Evolutionary conservation across 2,329 filamentous ascomycete species (phyloP), one percentile per base, ranked within the genome.

Genomic region (Nannizzia gypsea): DNA sequence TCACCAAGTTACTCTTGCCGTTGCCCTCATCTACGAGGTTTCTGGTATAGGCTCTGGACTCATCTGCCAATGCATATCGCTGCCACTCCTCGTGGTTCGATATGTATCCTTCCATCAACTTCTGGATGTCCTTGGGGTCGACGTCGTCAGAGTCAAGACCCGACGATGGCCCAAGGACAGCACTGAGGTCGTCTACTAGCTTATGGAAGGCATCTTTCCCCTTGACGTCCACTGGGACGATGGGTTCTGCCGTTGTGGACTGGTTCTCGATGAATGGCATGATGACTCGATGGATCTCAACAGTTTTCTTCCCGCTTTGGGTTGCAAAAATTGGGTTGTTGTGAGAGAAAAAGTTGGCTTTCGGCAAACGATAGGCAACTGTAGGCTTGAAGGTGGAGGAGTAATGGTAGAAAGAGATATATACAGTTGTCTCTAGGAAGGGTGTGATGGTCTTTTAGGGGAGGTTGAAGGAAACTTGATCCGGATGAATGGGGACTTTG

Each of bases 21-120:
- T 96, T 96, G 2, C 90, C 89, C 70, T 90, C 87, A 68, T 95
- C 89, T 50, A 96, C 90, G 3, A 96, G 81, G 70, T 96, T 96
- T 59, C 91, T 78, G 11, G 91, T 96, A 72, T 96, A 96, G 1
- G 82, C 81, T 67, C 85, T 80, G 64, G 79, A 84, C 17, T 75
- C 66, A 67, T 95, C 87, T n/a, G 80, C 81, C 66, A 92, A 81
- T 28, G 88, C 88, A 73, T 89, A 96, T 63, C 78, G 79, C 58
- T 76, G 70, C 91, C 91, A 96, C 59, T 91, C 85, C 26, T 77
- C 72, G 60, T 85, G 78, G 42, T 83, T 76, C 54, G 88, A 89
- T 57, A 80, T 71, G 73, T 96, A 96, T 28, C 81, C 75, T 60
- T 83, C 75, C 89, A 96, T 95, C 64, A 92, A 73, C 26, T 77